Base-by-base conservation (phyloP, 2,329 filamentous ascomycete species). In the Penicillium decumbens region DNA sequence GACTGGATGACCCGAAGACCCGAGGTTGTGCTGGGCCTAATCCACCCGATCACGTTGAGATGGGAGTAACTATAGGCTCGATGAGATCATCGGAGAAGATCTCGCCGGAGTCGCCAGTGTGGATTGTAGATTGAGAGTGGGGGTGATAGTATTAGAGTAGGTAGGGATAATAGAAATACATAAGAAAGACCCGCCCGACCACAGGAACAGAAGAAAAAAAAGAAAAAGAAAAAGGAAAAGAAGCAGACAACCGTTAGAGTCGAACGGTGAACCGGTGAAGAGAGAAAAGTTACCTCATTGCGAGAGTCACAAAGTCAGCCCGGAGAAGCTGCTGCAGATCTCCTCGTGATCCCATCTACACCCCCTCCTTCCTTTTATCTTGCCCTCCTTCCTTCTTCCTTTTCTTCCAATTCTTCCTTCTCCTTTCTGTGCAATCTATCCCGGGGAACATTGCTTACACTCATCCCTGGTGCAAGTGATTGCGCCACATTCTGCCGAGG, bases 181-280 rank as follows among this genome's bases (percentile, higher is more conserved):
- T 15, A 43, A 41, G 15, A 28, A 20, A 7, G n/a, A 25, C n/a
- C 38, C 32, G 45, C 43, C 43, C 29, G 23, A 7, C 7, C 49
- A 37, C 24, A 39, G 46, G 30, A 23, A 29, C 18, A 18, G 28
- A 9, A 30, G 1, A 8, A 18, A 47, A 32, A 13, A 30, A n/a
- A 12, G 37, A 42, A 48, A 44, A 37, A 23, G 5, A 49, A 38
- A 30, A 39, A 40, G 15, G 41, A 45, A n/a, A 6, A 15, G 8
- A 8, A 23, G 38, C 27, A 25, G 33, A 33, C 23, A 43, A 46
- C 45, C 33, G 38, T 46, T 48, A 43, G 37, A 13, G 39, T 35
- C 27, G 32, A 43, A 51, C 59, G 59, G 59, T 61, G 60, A 59
- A 43, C 60, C 60, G 60, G 60, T 62, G 60, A 62, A 56, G 29